phyloP scores from a whole-genome alignment of 352 stramenopile species.

The Elongisporangium anandrum region DNA sequence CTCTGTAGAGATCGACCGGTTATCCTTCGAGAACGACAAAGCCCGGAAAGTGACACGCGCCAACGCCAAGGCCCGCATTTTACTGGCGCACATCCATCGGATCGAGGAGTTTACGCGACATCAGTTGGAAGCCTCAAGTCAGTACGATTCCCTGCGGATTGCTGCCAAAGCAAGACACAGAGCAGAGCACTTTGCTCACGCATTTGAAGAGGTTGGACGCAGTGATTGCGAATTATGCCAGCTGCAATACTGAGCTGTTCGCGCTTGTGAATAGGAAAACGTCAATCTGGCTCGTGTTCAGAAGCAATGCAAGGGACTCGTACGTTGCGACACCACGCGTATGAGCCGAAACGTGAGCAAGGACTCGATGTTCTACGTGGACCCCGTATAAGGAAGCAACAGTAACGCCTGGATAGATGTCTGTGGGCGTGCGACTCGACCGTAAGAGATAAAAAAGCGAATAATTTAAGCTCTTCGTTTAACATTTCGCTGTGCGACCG shows the following conservation, averaged over 20 bases:
- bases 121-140: conserved; percentile 23
- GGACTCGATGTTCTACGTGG: conserved; percentile 61
- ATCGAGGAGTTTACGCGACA: conserved; percentile 36
- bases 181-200: conserved; percentile 32
- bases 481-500: not conserved
- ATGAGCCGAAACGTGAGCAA: conserved; percentile 40
- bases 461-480: not conserved
- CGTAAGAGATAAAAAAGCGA: not conserved
- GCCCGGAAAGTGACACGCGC: conserved; percentile 25
- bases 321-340: conserved; percentile 16
- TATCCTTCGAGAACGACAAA: conserved; percentile 55
- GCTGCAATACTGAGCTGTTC: not conserved
- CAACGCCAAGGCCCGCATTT: conserved; percentile 25
- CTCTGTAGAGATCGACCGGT: conserved; percentile 16
- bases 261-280: conserved; percentile 22
- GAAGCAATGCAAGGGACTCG: conserved; percentile 37
- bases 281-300: conserved; percentile 21
- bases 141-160: conserved; percentile 37
- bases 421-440: not conserved
- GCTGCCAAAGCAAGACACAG: conserved; percentile 40
- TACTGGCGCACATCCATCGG: conserved; percentile 47
- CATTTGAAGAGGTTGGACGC: conserved; percentile 24
- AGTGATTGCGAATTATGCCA: not conserved
- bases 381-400: conserved; percentile 2
- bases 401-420: not conserved